Base-by-base conservation (phyloP, 306 rosid genomes). In the Casuarina equisetifolia region DNA sequence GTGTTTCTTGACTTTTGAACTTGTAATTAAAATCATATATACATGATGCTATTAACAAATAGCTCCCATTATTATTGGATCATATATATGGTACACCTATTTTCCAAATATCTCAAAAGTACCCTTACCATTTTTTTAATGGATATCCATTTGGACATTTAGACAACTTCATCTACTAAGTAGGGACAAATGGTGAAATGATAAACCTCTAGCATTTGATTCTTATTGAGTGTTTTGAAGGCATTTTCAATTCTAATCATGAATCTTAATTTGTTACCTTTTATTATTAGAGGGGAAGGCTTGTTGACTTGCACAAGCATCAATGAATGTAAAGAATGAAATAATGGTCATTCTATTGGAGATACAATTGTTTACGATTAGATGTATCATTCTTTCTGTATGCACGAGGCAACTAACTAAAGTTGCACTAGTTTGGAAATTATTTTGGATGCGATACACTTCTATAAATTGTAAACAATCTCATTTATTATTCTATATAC, bases 261-360 rank as follows among this genome's bases (percentile, higher is more conserved):
- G 10, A 62, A 55, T 25, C 1, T 39, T 3, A 19, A 46, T 38
- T 6, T 59, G 20, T 38, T 69, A 9, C n/a, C 44, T 55, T 67
- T 58, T 16, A 8, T 67, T 63, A 45, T 78, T 80, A 85, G 85
- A 82, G 11, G 73, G 73, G 38, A 84, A 84, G 82, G 85, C 85
- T 9, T 84, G 62, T 70, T 62, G 38, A 19, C 52, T 16, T 72
- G 70, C 69, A 2, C 45, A 39, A 58, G 62, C 15, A 19, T 48
- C 50, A 6, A 54, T 40, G 6, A 39, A 40, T 55, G 5, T 43
- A 6, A 32, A 69, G 74, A 73, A 71, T 62, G 39, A 20, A 11
- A 64, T 46, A 5, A 25, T 25, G 32, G 32, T 25, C 32, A 25
- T 25, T 25, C 32, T 25, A 25, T 25, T 25, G 32, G 32, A 25